Evolutionary conservation across 2,329 filamentous ascomycete species (phyloP).

Genomic region (Dryadomyces quercus-mongolicae): DNA sequence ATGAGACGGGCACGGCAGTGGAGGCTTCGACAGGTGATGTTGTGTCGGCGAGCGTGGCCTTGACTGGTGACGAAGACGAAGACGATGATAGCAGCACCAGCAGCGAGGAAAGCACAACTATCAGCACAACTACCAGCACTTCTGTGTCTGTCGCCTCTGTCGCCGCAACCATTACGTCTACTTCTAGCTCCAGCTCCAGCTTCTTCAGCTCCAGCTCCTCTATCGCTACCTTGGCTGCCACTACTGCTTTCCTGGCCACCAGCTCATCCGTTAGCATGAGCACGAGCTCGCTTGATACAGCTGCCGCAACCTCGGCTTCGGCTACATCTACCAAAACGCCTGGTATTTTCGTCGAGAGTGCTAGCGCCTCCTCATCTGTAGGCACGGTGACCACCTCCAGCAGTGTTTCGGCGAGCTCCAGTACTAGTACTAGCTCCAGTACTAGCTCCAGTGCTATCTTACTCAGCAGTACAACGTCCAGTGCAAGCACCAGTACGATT

Average conservation of each 20-base stretch:
- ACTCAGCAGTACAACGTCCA: background rate
- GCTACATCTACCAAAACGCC: background rate
- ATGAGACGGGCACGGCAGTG: constrained; percentile 32
- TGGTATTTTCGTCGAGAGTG: constrained; percentile 6
- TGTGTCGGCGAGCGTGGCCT: constrained; percentile 4
- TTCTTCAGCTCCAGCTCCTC: background rate
- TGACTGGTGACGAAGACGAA: background rate
- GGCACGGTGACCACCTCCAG: background rate
- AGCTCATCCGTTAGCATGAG: background rate
- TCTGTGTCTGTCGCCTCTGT: background rate
- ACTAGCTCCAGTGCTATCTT: background rate
- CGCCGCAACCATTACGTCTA: background rate
- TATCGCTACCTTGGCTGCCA: background rate
- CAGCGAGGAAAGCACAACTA: background rate
- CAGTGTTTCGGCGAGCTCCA: background rate
- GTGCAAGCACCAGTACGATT: background rate
- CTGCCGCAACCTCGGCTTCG: background rate
- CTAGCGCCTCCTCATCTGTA: background rate
- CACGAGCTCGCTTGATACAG: no score
- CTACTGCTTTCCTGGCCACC: background rate
- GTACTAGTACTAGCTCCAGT: background rate
- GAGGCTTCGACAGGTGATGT: constrained; percentile 19
- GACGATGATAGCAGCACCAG: background rate
- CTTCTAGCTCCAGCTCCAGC: background rate
- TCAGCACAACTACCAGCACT: no score